These are phyloP conservation scores for Russula sp. DNA, from an alignment of 768 basidiomycete genomes.

Conservation along the genomic window DNA sequence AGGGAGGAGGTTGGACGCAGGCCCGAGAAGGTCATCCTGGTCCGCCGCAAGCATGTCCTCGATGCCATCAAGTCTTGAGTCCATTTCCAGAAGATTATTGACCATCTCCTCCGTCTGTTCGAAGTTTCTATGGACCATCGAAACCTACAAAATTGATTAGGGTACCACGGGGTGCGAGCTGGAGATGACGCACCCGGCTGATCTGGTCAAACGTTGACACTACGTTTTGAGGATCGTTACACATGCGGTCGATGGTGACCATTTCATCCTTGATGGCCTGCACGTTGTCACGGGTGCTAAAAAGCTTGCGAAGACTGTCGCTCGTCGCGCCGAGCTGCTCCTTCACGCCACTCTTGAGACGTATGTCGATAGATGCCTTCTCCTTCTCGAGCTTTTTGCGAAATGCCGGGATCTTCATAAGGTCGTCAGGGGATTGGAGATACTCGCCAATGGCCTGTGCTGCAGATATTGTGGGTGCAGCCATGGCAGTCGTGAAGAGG, in stretches of 20 bases:
- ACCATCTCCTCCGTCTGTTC: constrained; percentile 95
- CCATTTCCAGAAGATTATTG: constrained; percentile 89
- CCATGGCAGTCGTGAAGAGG: constrained; percentile 28
- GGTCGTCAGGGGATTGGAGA: constrained; percentile 89
- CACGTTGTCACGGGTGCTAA: constrained; percentile 69
- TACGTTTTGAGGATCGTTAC: constrained; percentile 63
- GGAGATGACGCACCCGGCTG: constrained; percentile 58
- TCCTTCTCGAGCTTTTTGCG: constrained; percentile 95
- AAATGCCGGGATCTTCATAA: constrained; percentile 79
- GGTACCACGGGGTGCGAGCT: not conserved
- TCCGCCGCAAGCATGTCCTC: constrained; percentile 73
- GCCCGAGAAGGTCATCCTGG: constrained; percentile 70
- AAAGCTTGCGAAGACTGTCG: constrained; percentile 76
- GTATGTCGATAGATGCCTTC: constrained; percentile 86
- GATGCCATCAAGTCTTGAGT: constrained; percentile 69
- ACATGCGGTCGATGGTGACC: constrained; percentile 68
- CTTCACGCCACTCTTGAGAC: constrained; percentile 85
- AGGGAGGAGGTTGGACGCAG: constrained; percentile 79
- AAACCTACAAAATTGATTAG: constrained; percentile 51
- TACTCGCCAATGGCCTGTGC: constrained; percentile 85
- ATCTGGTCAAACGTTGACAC: constrained; percentile 94
- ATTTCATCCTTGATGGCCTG: constrained; percentile 83
- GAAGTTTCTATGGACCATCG: constrained; percentile 92
- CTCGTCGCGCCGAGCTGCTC: constrained; percentile 89
- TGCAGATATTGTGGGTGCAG: constrained; percentile 57